Evolutionary conservation across 2,329 filamentous ascomycete genomes (phyloP).

Genomic region (Microthyrium microscopicum): DNA sequence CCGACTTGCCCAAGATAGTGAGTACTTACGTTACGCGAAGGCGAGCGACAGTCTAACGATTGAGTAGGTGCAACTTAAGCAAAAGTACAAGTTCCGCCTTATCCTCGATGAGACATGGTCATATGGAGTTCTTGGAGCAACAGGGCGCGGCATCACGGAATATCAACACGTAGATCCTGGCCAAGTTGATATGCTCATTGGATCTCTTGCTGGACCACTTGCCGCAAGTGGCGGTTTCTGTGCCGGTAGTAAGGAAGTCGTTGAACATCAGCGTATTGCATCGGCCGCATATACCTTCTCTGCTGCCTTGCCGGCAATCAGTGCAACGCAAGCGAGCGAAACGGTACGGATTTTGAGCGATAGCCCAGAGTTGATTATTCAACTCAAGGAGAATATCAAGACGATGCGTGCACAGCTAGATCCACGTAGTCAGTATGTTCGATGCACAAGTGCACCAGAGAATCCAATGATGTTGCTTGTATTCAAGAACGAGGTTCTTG

Average conservation of each 20-base stretch:
- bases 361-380: slow-evolving; percentile 63
- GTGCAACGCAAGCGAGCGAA: slow-evolving; percentile 91
- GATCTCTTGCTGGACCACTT: slow-evolving; percentile 75
- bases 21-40: slow-evolving; percentile 16
- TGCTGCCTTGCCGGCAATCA: slow-evolving; percentile 75
- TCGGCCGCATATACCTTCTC: slow-evolving; percentile 91
- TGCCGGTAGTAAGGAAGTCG: slow-evolving; percentile 75
- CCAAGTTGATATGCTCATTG: slow-evolving; percentile 93
- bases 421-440: slow-evolving; percentile 83
- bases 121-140: slow-evolving; percentile 83
- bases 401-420: slow-evolving; percentile 77
- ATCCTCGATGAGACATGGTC: slow-evolving; percentile 97
- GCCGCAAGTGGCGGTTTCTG: slow-evolving; percentile 94
- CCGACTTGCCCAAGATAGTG: slow-evolving; percentile 72
- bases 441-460: slow-evolving; percentile 61
- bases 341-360: slow-evolving; percentile 74
- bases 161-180: slow-evolving; percentile 89
- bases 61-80: slow-evolving; percentile 66
- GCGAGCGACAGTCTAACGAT: neutral
- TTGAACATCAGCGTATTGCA: slow-evolving; percentile 90
- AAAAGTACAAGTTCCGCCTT: slow-evolving; percentile 93
- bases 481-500: slow-evolving; percentile 68
- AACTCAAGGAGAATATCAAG: slow-evolving; percentile 73
- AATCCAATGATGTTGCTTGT: slow-evolving; percentile 77
- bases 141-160: slow-evolving; percentile 83